phyloP scores from a whole-genome alignment of 352 stramenopile species.

The Pythium pyrilobum region DNA sequence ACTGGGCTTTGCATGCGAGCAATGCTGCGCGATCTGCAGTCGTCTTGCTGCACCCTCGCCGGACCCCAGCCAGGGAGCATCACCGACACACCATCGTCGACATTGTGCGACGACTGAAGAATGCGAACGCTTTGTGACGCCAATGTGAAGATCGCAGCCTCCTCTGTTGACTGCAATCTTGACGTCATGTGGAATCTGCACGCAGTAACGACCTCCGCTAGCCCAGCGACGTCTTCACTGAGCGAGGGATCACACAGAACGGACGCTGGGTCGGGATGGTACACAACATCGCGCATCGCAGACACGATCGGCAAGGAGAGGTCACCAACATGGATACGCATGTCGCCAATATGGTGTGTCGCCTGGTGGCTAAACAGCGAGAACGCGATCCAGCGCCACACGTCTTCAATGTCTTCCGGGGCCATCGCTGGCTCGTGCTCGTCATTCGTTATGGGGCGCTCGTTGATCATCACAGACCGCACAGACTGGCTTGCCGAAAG shows the following conservation, averaged over 20 bases:
- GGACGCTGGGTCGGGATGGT: background rate
- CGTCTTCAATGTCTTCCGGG: background rate
- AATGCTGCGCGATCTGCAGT: too few species aligned
- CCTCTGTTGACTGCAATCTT: too few species aligned
- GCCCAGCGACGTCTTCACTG: too few species aligned
- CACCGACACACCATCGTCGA: background rate
- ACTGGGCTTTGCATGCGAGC: too few species aligned
- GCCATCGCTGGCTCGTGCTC: background rate
- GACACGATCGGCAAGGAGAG: background rate
- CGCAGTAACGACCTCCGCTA: too few species aligned
- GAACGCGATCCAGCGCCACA: constrained; percentile 6
- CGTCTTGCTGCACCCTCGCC: background rate
- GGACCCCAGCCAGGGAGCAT: constrained; percentile 2
- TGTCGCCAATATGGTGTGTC: background rate
- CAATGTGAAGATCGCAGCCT: background rate
- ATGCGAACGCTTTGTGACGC: background rate
- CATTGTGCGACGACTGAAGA: background rate
- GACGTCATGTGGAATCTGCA: too few species aligned
- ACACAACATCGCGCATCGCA: too few species aligned
- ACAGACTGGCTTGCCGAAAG: background rate
- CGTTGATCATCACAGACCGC: background rate
- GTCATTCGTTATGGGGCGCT: background rate
- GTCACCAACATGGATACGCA: background rate
- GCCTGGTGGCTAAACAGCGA: background rate
- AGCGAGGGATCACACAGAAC: background rate